These are phyloP conservation scores for Phytopythium ostracodes DNA, from an alignment of 352 stramenopile species.

Conservation along the genomic window DNA sequence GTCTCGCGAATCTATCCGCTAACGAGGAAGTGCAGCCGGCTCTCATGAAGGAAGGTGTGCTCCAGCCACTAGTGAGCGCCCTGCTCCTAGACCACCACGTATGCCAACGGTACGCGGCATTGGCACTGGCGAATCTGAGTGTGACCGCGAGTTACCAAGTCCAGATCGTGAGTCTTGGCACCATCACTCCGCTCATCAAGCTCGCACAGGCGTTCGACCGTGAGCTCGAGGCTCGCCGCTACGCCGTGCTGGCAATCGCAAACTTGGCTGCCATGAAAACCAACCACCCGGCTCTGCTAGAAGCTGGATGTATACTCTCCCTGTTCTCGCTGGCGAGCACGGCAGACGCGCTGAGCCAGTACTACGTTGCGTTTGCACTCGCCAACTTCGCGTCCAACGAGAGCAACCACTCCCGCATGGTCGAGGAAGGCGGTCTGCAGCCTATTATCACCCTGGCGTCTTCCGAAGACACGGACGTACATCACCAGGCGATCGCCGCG, in stretches of 20 bases:
- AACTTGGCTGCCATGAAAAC: conserved; percentile 94
- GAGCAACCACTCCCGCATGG: conserved; percentile 90
- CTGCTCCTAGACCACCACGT: conserved; percentile 88
- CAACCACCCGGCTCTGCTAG: conserved; percentile 92
- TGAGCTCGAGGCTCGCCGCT: conserved; percentile 92
- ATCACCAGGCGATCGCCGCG: conserved; percentile 93
- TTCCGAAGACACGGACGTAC: conserved; percentile 90
- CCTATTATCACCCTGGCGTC: conserved; percentile 93
- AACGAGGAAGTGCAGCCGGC: conserved; percentile 92
- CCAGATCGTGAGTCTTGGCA: conserved; percentile 93
- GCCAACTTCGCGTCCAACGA: conserved; percentile 94
- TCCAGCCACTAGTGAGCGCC: conserved; percentile 89
- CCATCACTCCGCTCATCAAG: conserved; percentile 87
- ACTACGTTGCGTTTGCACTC: conserved; percentile 94
- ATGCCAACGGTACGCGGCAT: conserved; percentile 91
- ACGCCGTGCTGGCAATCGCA: conserved; percentile 92
- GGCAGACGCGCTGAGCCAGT: conserved; percentile 90
- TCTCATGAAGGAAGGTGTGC: conserved; percentile 90
- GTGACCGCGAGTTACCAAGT: conserved; percentile 92
- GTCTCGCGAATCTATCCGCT: conserved; percentile 93
- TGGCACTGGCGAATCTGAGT: conserved; percentile 93
- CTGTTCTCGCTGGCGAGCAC: conserved; percentile 94
- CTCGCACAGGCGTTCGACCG: conserved; percentile 85
- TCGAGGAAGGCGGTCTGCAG: conserved; percentile 95
- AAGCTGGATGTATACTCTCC: conserved; percentile 88